phyloP scores from a whole-genome alignment of 176 grass and related monocot genomes.

The Oropetium thomaeum region DNA sequence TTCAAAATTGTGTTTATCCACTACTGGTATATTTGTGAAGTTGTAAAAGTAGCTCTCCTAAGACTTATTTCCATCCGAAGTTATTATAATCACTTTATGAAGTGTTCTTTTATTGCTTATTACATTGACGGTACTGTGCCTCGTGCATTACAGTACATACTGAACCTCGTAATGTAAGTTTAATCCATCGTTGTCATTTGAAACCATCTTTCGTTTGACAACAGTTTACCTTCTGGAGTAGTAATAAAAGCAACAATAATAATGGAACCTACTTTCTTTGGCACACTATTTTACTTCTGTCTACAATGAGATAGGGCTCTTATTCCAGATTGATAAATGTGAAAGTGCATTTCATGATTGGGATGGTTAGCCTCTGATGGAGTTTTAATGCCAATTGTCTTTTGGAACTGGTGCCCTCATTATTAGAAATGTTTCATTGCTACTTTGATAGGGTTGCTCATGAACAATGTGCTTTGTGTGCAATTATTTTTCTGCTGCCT shows the following conservation, averaged over 20 bases:
- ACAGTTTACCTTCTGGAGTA: neutral
- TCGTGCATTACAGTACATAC: neutral
- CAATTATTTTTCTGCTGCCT: slow-evolving; percentile 1
- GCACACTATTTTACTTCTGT: slow-evolving; percentile 3
- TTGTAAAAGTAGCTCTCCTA: neutral
- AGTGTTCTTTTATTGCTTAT: neutral
- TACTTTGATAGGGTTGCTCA: neutral
- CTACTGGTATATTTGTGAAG: neutral
- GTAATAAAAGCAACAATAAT: neutral
- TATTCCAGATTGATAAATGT: neutral
- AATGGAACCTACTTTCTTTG: neutral
- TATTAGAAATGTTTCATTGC: neutral
- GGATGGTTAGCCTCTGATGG: neutral
- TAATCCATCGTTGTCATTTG: neutral
- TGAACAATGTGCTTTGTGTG: neutral
- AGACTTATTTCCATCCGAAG: neutral
- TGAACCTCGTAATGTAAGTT: slow-evolving; percentile 12
- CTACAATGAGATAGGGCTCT: neutral
- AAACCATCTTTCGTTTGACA: neutral
- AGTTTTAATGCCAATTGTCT: neutral
- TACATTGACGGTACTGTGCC: neutral
- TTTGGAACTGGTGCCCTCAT: neutral
- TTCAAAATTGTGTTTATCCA: neutral
- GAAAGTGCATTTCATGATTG: slow-evolving; percentile 3
- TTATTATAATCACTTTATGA: neutral